These are phyloP conservation scores for Apiospora hydei DNA, from an alignment of 2,329 filamentous ascomycete species.

Conservation along the genomic window DNA sequence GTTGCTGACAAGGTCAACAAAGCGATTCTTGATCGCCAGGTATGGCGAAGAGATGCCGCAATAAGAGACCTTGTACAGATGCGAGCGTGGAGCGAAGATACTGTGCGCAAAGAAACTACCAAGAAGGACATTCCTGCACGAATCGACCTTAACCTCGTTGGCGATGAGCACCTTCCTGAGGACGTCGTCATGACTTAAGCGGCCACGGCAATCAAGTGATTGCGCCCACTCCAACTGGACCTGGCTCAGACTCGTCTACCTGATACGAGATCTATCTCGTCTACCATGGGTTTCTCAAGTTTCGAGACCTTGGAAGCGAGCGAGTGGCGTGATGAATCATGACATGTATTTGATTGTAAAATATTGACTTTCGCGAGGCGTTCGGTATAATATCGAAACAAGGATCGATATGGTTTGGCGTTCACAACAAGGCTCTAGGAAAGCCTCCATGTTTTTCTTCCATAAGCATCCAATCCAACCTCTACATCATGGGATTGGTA, in stretches of 20 bases:
- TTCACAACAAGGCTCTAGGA: neutral
- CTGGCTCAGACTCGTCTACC: neutral
- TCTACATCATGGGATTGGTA: neutral
- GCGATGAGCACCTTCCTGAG: slow-evolving; percentile 37
- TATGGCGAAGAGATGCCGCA: slow-evolving; percentile 77
- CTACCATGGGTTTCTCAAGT: neutral
- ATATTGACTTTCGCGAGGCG: slow-evolving; percentile 2
- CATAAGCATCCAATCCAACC: neutral
- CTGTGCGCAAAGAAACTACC: slow-evolving; percentile 53
- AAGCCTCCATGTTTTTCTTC: neutral
- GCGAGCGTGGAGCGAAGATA: slow-evolving; percentile 83
- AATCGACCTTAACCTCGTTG: slow-evolving; percentile 49
- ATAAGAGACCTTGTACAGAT: slow-evolving; percentile 83
- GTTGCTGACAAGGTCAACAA: slow-evolving; percentile 92
- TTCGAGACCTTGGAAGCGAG: neutral
- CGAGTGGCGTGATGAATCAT: slow-evolving; percentile 1
- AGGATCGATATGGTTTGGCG: neutral
- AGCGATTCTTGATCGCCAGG: slow-evolving; percentile 79
- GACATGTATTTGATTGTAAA: slow-evolving; percentile 17
- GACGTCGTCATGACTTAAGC: slow-evolving; percentile 59
- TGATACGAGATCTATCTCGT: neutral
- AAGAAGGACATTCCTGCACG: slow-evolving; percentile 47
- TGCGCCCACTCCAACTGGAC: neutral
- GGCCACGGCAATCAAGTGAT: slow-evolving; percentile 23
- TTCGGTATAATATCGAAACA: neutral